These are phyloP conservation scores for Nigrospora osmanthi DNA, from an alignment of 2,329 filamentous ascomycete species.

Conservation along the genomic window DNA sequence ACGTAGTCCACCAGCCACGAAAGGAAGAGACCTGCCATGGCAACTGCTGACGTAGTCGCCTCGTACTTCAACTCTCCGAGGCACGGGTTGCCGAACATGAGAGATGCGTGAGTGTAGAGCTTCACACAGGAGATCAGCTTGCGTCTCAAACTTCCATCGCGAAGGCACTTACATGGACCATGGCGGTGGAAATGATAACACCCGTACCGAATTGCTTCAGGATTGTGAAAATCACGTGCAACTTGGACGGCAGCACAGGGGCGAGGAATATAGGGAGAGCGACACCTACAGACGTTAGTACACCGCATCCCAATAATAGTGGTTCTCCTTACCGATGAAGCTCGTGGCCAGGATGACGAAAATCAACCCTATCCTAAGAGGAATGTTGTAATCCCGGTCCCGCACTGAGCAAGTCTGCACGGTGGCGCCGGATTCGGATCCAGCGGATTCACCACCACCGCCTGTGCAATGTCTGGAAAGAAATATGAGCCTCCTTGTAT, in stretches of 20 bases:
- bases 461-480: constrained; percentile 49
- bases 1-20: constrained; percentile 66
- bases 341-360: constrained; percentile 67
- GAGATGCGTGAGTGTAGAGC: constrained; percentile 63
- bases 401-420: constrained; percentile 33
- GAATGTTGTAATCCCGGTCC: constrained; percentile 55
- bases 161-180: constrained; percentile 49
- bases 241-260: constrained; percentile 44
- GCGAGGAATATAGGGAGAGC: constrained; percentile 59
- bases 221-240: constrained; percentile 46
- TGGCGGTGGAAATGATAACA: constrained; percentile 64
- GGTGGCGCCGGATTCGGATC: constrained; percentile 21
- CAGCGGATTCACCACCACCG: constrained; percentile 26
- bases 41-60: constrained; percentile 59
- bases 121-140: constrained; percentile 18
- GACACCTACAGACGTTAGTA: constrained; percentile 31
- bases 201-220: constrained; percentile 71
- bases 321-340: constrained; percentile 41
- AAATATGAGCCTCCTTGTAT: constrained; percentile 3
- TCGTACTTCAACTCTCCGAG: constrained; percentile 61
- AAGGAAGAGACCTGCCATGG: constrained; percentile 67
- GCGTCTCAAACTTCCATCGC: background rate
- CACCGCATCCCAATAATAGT: background rate
- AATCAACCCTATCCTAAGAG: constrained; percentile 60
- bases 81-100: constrained; percentile 68